Conservation (phyloP, 805 yeast species). For the Myxozyma lipomycoides region DNA sequence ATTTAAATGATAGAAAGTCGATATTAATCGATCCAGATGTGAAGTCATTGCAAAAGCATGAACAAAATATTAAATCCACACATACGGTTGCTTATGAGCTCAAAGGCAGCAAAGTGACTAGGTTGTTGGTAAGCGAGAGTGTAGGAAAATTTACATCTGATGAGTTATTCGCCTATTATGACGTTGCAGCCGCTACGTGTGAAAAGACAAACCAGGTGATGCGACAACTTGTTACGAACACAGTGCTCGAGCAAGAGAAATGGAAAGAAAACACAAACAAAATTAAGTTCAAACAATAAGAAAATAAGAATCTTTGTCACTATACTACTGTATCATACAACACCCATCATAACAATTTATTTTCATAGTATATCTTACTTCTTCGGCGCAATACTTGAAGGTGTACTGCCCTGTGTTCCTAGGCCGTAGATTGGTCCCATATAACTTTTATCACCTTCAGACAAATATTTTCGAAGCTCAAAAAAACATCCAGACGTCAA, state of each 20-base stretch:
- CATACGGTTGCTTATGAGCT: conserved; percentile 65
- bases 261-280: conserved; percentile 6
- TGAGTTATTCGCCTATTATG: conserved; percentile 52
- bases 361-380: not conserved
- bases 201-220: conserved; percentile 44
- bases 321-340: no score
- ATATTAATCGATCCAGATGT: conserved; percentile 47
- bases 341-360: no score
- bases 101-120: conserved; percentile 47
- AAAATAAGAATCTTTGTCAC: not conserved
- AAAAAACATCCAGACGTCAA: conserved; percentile 44
- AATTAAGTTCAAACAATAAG: not conserved
- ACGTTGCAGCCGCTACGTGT: conserved; percentile 48
- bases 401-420: conserved; percentile 22
- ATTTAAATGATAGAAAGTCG: conserved; percentile 36
- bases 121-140: conserved; percentile 67
- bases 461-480: conserved; percentile 36
- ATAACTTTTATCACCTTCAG: conserved; percentile 17
- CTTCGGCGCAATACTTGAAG: no score
- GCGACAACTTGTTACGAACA: conserved; percentile 43
- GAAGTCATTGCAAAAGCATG: conserved; percentile 26
- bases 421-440: conserved; percentile 40
- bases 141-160: conserved; percentile 62
- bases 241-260: conserved; percentile 1
- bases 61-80: conserved; percentile 42